Percentiles rank a stretch among this genome's conserved stretches.
Conservation (phyloP, 2,329 filamentous ascomycete genomes). For the Fusarium praegraminearum region DNA sequence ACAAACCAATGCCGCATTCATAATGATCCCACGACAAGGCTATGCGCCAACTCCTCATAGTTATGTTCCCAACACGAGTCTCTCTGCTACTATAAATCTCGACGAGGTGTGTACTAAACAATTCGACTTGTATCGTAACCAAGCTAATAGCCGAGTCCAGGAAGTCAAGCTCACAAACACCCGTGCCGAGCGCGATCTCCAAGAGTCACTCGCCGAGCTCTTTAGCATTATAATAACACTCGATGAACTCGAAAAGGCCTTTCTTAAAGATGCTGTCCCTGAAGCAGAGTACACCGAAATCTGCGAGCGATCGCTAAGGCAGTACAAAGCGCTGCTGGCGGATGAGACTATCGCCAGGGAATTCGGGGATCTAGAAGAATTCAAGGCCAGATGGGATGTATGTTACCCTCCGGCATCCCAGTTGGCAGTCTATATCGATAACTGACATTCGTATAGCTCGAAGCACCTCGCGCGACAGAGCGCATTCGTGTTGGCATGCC, state of each 20-base stretch:
- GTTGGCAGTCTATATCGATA: fast-evolving
- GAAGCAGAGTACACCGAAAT: constrained; percentile 96
- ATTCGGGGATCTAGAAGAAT: constrained; percentile 89
- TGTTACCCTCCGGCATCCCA: constrained; percentile 31
- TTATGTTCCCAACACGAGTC: constrained; percentile 85
- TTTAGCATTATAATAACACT: constrained; percentile 98
- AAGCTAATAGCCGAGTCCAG: constrained; percentile 59
- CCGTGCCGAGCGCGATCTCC: constrained; percentile 88
- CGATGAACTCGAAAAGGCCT: constrained; percentile 95
- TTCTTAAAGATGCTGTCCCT: constrained; percentile 92
- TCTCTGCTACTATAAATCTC: constrained; percentile 91
- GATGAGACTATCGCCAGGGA: constrained; percentile 91
- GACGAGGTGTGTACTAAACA: constrained; percentile 75
- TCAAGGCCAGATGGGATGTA: constrained; percentile 93
- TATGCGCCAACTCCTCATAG: constrained; percentile 93
- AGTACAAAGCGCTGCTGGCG: constrained; percentile 94
- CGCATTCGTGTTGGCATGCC: constrained; percentile 92
- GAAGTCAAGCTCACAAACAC: constrained; percentile 93
- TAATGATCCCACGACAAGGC: constrained; percentile 71
- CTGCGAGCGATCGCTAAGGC: constrained; percentile 91
- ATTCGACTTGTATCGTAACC: background rate
- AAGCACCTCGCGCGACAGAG: constrained; percentile 94
- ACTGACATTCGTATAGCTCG: constrained; percentile 70
- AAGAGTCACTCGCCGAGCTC: constrained; percentile 95
- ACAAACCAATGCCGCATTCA: constrained; percentile 50